Evolutionary conservation across 2,329 filamentous ascomycete species (phyloP), one percentile per base, ranked within the genome.

Genomic region (Apiospora koreana): DNA sequence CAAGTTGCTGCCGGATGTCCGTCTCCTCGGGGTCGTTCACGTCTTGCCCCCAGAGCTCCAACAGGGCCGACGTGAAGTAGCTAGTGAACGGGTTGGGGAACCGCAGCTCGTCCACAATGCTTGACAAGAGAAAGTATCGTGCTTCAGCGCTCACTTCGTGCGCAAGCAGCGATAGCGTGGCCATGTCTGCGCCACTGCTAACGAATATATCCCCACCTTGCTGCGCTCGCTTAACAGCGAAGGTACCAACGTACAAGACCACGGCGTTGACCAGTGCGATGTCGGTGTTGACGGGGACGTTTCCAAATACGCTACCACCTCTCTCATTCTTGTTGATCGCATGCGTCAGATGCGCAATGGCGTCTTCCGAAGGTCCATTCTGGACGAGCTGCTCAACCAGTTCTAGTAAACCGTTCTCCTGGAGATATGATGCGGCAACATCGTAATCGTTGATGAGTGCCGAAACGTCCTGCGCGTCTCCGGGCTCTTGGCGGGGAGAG

Each of bases 71-170:
- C 78, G 91, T 95, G 83, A 97, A 99, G 83, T 96, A 99, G 77
- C 95, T 92, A 16, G 96, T 99, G 77, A 97, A 91, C 66, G 91
- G 91, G 78, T 94, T 97, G 14, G 95, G 94, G 80, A 92, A 97
- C 72, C 96, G 93, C 66, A 99, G 88, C 82, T 98, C 95, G 80
- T 98, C 97, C 70, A 94, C 88, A 78, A 99, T 94, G 74, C 93
- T 93, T 75, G 88, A 91, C 70, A 98, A 82, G 71, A 99, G 85
- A 79, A 94, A 93, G 83, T 97, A 97, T 69, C 95, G 91, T 28
- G 91, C 90, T 80, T 97, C 94, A 0, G 93, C 88, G 48, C 88
- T 86, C 48, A 97, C 85, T 72, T 93, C 92, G 75, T 92, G 91
- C 12, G 93, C 88, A 41, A 99, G 86, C 75, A 93, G 91, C 71